Conservation (phyloP, 2,329 filamentous ascomycete species). For the Pezicula rhizophila region DNA sequence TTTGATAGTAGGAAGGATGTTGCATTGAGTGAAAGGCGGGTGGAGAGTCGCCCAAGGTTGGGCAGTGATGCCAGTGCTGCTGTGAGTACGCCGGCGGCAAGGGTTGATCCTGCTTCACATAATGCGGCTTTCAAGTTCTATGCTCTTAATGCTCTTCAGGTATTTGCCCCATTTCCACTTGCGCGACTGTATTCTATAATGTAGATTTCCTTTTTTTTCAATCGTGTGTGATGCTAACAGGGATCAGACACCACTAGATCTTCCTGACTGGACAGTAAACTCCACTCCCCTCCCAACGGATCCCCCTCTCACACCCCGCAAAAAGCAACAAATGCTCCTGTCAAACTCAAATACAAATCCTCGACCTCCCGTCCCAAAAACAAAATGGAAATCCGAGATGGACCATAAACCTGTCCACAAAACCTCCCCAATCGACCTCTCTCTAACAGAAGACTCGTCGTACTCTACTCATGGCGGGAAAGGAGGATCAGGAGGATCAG, state of each 20-base stretch:
- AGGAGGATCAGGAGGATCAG: slow-evolving; percentile 4
- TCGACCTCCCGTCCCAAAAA: slow-evolving; percentile 23
- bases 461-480: not conserved
- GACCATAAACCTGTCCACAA: slow-evolving; percentile 7
- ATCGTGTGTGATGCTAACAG: not conserved
- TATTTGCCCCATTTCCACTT: slow-evolving; percentile 5
- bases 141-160: slow-evolving; percentile 21
- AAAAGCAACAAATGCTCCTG: slow-evolving; percentile 5
- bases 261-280: slow-evolving; percentile 20
- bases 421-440: slow-evolving; percentile 24
- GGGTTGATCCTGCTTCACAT: slow-evolving; percentile 20
- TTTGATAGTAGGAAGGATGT: slow-evolving; percentile 89
- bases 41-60: slow-evolving; percentile 21
- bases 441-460: slow-evolving; percentile 23
- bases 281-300: slow-evolving; percentile 1
- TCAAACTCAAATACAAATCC: slow-evolving; percentile 1
- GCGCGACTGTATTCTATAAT: not conserved
- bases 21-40: slow-evolving; percentile 44
- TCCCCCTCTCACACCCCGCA: not conserved
- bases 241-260: slow-evolving; percentile 19
- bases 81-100: slow-evolving; percentile 13
- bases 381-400: slow-evolving; percentile 26
- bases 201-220: not conserved
- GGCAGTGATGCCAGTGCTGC: slow-evolving; percentile 16
- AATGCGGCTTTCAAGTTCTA: slow-evolving; percentile 24